Base-by-base conservation (phyloP, 441 rosid genomes). In the Brassica hybrid region DNA sequence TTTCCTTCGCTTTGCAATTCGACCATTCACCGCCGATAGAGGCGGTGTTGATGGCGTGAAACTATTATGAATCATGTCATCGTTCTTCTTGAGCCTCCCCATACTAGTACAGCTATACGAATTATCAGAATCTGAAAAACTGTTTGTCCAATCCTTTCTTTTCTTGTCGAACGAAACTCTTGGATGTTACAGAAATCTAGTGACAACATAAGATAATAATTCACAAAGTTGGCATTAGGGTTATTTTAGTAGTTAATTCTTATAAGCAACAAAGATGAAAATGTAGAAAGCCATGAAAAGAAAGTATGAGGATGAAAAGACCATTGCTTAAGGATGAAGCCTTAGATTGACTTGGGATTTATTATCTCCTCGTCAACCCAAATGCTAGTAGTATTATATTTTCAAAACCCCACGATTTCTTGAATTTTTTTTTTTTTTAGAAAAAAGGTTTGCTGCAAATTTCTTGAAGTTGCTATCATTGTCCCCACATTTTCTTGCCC, bases 11-110 rank as follows among this genome's bases (percentile, higher is more conserved):
- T 92, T 92, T 7, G 89, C 83, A 0, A 85, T 77, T 48, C 89
- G 84, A 65, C 76, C 77, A 67, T 52, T 89, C 58, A 75, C 84
- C 0, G 90, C 73, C 0, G 93, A 87, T 45, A 91, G 84, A 45
- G 97, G 96, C 0, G 95, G 98, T 8, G 98, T 94, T 6, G 97
- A 88, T 1, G 98, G 97, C 1, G 86, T 83, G 77, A 94, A 94
- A 82, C 76, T 66, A 76, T 75, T 84, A 75, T 63, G 71, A 71
- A 8, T 77, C 71, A 54, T 71, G 30, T 63, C 89, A 56, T 62
- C 83, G 41, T 73, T 80, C 38, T 85, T 83, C 25, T 86, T 90
- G 84, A 86, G 38, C 79, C 87, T 67, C 5, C 50, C 70, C 1
- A 61, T 79, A 66, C 76, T 63, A 16, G 71, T 65, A 84, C 87